Percentiles rank a stretch among this genome's conserved stretches.
These are phyloP conservation scores for Punica granatum DNA, from an alignment of 345 rosid species.

Conservation along the genomic window DNA sequence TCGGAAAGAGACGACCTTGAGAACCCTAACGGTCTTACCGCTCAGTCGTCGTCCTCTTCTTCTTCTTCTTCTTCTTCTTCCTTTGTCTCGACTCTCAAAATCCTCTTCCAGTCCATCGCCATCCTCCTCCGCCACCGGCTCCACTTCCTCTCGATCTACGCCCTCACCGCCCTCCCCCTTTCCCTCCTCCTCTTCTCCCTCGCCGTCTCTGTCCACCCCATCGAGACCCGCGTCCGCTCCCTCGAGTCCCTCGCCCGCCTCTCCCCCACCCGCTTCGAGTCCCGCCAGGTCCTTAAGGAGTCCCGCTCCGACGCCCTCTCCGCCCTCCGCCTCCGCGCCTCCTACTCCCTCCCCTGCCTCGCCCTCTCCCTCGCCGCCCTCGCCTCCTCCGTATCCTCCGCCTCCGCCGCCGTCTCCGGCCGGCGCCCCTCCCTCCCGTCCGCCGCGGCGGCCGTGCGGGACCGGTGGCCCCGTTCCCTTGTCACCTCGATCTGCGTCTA, in stretches of 20 bases:
- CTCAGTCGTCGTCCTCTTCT: not conserved
- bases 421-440: conserved; percentile 22
- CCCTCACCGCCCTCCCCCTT: conserved; percentile 49
- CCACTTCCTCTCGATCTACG: conserved; percentile 32
- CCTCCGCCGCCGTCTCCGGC: conserved; percentile 16
- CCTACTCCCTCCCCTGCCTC: conserved; percentile 40
- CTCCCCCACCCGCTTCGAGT: conserved; percentile 48
- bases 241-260: conserved; percentile 45
- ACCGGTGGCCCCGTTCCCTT: conserved; percentile 19
- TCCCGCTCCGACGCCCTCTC: conserved; percentile 49
- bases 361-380: conserved; percentile 46
- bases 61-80: not conserved
- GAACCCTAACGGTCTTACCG: not conserved
- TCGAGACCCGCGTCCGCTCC: conserved; percentile 40
- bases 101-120: conserved; percentile 29
- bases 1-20: conserved; percentile 11
- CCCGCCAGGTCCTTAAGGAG: conserved; percentile 56
- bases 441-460: conserved; percentile 28
- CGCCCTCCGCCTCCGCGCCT: conserved; percentile 43
- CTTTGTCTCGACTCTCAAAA: conserved; percentile 7
- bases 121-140: conserved; percentile 42
- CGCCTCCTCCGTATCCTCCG: conserved; percentile 33
- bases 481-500: conserved; percentile 50
- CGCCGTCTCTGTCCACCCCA: conserved; percentile 39
- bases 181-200: conserved; percentile 46